These are phyloP conservation scores for Kentomonas sorsogonicus DNA, from an alignment of 208 protist species.

Conservation along the genomic window DNA sequence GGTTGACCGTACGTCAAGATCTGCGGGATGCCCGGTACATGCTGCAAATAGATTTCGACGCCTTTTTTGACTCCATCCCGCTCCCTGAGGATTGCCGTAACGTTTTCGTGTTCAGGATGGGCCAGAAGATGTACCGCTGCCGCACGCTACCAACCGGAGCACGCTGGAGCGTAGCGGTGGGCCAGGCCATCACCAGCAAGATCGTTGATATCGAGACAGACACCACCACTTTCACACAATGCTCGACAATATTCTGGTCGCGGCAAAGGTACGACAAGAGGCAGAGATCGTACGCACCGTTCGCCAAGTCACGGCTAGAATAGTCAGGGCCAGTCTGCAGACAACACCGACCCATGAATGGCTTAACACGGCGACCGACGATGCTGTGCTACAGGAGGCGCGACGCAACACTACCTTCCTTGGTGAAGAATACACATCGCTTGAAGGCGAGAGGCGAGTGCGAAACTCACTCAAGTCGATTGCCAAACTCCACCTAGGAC, in stretches of 20 bases:
- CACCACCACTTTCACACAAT: conserved; percentile 15
- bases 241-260: conserved; percentile 21
- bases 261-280: conserved; percentile 11
- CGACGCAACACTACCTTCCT: too few species aligned
- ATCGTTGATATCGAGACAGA: conserved; percentile 17
- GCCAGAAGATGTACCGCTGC: neutral
- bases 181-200: conserved; percentile 16
- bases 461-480: too few species aligned
- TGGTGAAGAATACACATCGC: too few species aligned
- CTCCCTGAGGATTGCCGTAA: neutral
- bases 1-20: neutral
- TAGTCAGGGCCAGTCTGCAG: conserved; percentile 9
- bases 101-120: conserved; percentile 4
- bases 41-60: conserved; percentile 7
- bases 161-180: conserved; percentile 12
- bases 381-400: too few species aligned
- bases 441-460: too few species aligned
- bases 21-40: conserved; percentile 1
- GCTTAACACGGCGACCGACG: neutral
- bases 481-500: too few species aligned
- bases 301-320: conserved; percentile 5
- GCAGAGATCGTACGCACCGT: conserved; percentile 11
- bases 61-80: conserved; percentile 3
- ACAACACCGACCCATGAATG: conserved; percentile 10
- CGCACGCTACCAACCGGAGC: conserved; percentile 4